A percentile compares a stretch with the other conserved stretches of the same genome.
Evolutionary conservation across 1,284 basidiomycete genomes (phyloP).

Genomic region (Ganoderma multipileum): DNA sequence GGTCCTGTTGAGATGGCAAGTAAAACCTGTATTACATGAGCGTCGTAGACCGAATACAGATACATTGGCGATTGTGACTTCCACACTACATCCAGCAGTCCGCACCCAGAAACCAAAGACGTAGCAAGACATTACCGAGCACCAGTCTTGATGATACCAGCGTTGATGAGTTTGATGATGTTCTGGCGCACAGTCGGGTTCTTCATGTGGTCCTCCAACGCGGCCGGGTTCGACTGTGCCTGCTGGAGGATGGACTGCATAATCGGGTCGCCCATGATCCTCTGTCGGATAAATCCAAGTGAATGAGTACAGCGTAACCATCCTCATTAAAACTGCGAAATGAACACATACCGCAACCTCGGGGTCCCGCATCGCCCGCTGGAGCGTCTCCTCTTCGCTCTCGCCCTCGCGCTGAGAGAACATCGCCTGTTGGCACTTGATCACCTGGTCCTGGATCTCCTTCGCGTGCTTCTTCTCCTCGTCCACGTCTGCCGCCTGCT

Average conservation of each 20-base stretch:
- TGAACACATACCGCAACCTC: constrained; percentile 76
- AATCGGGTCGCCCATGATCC: constrained; percentile 86
- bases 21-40: constrained; percentile 27
- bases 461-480: constrained; percentile 77
- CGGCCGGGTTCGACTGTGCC: constrained; percentile 89
- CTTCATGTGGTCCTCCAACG: constrained; percentile 97
- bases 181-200: constrained; percentile 87
- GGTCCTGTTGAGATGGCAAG: neutral
- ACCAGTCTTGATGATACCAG: constrained; percentile 85
- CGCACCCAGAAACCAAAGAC: constrained; percentile 21
- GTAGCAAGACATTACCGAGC: constrained; percentile 48
- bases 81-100: constrained; percentile 26
- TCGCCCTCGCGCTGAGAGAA: constrained; percentile 87
- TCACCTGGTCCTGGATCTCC: constrained; percentile 83
- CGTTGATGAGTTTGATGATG: constrained; percentile 93
- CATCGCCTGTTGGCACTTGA: constrained; percentile 84
- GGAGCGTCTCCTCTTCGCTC: constrained; percentile 91
- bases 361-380: constrained; percentile 96
- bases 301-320: constrained; percentile 8
- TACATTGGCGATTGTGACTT: constrained; percentile 32
- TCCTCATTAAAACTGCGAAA: constrained; percentile 4
- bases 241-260: constrained; percentile 97
- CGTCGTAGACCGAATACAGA: constrained; percentile 25
- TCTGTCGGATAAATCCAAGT: constrained; percentile 46
- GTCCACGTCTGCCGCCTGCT: constrained; percentile 80